These are phyloP conservation scores for Mollisiaceae sp. DNA, from an alignment of 2,329 filamentous ascomycete species.

Conservation along the genomic window DNA sequence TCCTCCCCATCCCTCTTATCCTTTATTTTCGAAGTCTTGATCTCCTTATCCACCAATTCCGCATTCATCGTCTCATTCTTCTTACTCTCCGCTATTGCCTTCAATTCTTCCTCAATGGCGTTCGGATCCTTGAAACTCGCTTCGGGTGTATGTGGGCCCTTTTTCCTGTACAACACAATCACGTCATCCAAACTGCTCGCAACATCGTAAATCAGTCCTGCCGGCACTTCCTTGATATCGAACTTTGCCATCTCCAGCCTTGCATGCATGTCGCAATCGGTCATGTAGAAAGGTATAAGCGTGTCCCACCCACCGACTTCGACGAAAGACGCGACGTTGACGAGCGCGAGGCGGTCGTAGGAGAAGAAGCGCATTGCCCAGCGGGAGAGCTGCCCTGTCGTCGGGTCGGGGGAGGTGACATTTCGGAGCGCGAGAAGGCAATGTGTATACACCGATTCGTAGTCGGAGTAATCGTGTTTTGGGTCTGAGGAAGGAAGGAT, in stretches of 20 bases:
- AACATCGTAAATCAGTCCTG: slow-evolving; percentile 53
- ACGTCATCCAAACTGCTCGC: slow-evolving; percentile 53
- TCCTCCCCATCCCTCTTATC: background rate
- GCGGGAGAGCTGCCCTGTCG: slow-evolving; percentile 14
- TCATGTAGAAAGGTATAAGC: slow-evolving; percentile 62
- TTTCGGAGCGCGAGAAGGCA: slow-evolving; percentile 26
- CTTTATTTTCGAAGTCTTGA: slow-evolving; percentile 7
- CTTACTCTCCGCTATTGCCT: slow-evolving; percentile 16
- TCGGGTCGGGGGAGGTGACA: slow-evolving; percentile 16
- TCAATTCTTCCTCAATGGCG: slow-evolving; percentile 34
- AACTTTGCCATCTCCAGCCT: slow-evolving; percentile 54
- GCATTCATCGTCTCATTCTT: background rate
- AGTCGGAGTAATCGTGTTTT: slow-evolving; percentile 27
- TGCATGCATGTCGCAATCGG: slow-evolving; percentile 57
- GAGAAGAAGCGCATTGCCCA: slow-evolving; percentile 63
- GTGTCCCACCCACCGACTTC: slow-evolving; percentile 59
- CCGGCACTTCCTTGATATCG: slow-evolving; percentile 46
- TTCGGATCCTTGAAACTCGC: slow-evolving; percentile 43
- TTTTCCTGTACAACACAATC: slow-evolving; percentile 51
- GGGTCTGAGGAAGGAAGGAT: slow-evolving; percentile 16
- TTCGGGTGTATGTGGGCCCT: slow-evolving; percentile 36
- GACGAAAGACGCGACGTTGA: slow-evolving; percentile 58
- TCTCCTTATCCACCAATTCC: background rate
- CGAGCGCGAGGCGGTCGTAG: slow-evolving; percentile 62
- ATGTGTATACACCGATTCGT: slow-evolving; percentile 31